Evolutionary conservation across 108 stramenopile genomes (phyloP).

Genomic region (Cyclotella distinguenda): DNA sequence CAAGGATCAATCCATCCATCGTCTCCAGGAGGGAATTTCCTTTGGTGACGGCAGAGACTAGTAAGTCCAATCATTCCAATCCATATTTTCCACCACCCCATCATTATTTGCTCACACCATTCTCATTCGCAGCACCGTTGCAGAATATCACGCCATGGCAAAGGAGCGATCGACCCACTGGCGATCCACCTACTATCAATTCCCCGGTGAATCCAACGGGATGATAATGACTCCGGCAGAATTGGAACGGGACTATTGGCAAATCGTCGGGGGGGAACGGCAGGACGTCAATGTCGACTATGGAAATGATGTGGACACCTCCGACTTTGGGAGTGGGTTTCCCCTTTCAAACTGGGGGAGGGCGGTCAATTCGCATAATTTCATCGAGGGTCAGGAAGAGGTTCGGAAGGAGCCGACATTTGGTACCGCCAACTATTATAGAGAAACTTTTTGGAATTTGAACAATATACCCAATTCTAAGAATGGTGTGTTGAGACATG

Average conservation of each 20-base stretch:
- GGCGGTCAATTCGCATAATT: constrained; percentile 52
- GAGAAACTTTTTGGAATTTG: constrained; percentile 95
- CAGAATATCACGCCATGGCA: constrained; percentile 69
- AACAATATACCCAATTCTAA: constrained; percentile 95
- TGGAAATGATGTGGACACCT: constrained; percentile 94
- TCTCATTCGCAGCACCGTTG: constrained; percentile 39
- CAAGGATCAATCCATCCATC: constrained; percentile 80
- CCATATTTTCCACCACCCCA: not conserved
- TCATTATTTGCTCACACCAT: not conserved
- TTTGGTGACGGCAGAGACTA: constrained; percentile 94
- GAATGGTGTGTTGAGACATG: constrained; percentile 83
- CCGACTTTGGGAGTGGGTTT: constrained; percentile 89
- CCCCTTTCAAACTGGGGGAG: constrained; percentile 79
- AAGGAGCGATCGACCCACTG: constrained; percentile 64
- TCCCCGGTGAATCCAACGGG: not conserved
- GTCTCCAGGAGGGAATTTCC: constrained; percentile 86
- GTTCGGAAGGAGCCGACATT: constrained; percentile 68
- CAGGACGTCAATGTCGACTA: constrained; percentile 87
- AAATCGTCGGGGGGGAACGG: constrained; percentile 84
- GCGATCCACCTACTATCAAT: constrained; percentile 24
- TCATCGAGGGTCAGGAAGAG: constrained; percentile 39
- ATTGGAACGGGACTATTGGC: constrained; percentile 96
- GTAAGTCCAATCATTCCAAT: not conserved
- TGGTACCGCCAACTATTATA: constrained; percentile 84
- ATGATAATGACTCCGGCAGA: constrained; percentile 57